Evolutionary conservation across 225 moss, liverwort and hornwort species (phyloP), one percentile per base, ranked within the genome.

Genomic region (Pseudoscleropodium purum): DNA sequence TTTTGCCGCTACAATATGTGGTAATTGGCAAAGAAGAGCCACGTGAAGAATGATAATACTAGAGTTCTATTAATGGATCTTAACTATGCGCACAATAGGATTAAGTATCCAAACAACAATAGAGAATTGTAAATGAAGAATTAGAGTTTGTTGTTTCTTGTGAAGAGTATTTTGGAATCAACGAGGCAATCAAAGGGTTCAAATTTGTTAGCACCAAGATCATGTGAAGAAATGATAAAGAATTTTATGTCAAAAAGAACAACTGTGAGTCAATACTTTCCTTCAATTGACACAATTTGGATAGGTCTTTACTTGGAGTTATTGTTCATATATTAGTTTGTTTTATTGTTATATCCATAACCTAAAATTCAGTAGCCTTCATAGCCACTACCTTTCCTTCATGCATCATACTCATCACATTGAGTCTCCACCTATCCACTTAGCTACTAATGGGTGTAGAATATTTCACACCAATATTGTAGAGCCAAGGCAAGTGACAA

Each of bases 321-420:
- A 9, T 15, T 26, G 3, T 27, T 27, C 15, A 72, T 73, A 16
- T 43, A 3, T 15, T 0, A 0, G 0, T 20, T 8, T 41, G 5
- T 9, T 72, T 41, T 41, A 3, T 8, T 3, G 3, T 41, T 41
- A 39, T 26, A 70, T 15, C 49, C 5, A 17, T 8, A 72, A 15
- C 4, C 24, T 19, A 59, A 59, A 24, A 24, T 59, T 60, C 11
- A 25, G 6, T 24, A 10, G 9, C 21, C 59, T 23, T 59, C 23
- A 59, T 23, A 19, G 2, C 59, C 59, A 59, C 10, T 59, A 23
- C 3, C 59, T 59, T 23, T 59, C 10, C 24, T 10, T 25, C 10
- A 60, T 60, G 24, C 23, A 60, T 9, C 10, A 0, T 9, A 4
- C 4, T 59, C 23, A 59, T 21, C 9, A 59, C 59, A 59, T 23